Base-by-base conservation (phyloP, 2,329 filamentous ascomycete genomes). In the Fusarium sarcochroum region DNA sequence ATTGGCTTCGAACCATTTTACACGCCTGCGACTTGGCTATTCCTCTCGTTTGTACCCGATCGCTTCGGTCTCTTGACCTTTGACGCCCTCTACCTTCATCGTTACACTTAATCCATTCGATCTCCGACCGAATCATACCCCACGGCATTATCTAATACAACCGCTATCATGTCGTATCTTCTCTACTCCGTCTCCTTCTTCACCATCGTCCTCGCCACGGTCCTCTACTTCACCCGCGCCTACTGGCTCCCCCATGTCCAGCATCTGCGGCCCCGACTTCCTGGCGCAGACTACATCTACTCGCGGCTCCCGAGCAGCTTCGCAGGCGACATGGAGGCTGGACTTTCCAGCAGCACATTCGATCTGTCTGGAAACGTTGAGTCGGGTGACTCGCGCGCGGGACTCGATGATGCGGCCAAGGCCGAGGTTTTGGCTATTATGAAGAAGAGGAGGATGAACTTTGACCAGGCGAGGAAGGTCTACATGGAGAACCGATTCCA, bases 401-500 rank as follows among this genome's bases (percentile, higher is more conserved):
- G 96, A 0, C 85, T 99, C 18, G 94, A 98, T 77, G 89, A 91
- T 69, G 84, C 83, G 47, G 92, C 88, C 58, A 98, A 98, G 84
- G 82, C 85, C 38, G 93, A 97, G 79, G 90, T 99, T 41, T 87
- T 94, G 74, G 87, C 87, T 73, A 94, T 99, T 72, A 99, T 99
- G 96, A 95, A 93, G 87, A 90, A 86, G 77, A 86, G 90, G 68
- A 87, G 90, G 60, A 87, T 98, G 68, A 87, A 86, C 63, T 99
- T 99, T 77, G 95, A 99, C 80, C 93, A 98, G 82, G 96, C 95
- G 38, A 87, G 96, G 72, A 87, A 93, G 74, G 86, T 93, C 45
- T 97, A 92, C 77, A 96, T 94, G 81, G 92, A 98, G 82, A 89
- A 92, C 73, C 85, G 90, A 59, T 97, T 99, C 81, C 89, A 89